Evolutionary conservation across 352 stramenopile species (phyloP).

Genomic region (Detonula confervacea): DNA sequence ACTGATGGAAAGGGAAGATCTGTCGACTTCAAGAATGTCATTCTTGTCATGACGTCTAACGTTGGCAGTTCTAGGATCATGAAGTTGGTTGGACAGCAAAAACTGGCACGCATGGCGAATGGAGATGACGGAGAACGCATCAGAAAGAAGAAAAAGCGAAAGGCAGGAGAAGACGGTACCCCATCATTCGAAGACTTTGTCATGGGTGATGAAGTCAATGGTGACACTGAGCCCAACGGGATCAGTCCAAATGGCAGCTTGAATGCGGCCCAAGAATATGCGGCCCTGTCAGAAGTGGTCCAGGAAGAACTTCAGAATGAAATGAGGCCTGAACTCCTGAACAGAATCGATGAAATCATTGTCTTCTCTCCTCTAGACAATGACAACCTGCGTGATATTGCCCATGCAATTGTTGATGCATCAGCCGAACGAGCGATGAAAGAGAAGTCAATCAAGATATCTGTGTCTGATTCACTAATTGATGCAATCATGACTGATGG

Average conservation of each 20-base stretch:
- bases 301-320: slow-evolving; percentile 90
- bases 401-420: slow-evolving; percentile 91
- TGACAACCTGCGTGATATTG: slow-evolving; percentile 92
- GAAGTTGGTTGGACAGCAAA: slow-evolving; percentile 55
- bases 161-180: slow-evolving; percentile 20
- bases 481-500: slow-evolving; percentile 72
- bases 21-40: slow-evolving; percentile 96
- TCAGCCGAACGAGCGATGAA: slow-evolving; percentile 64
- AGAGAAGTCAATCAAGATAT: slow-evolving; percentile 69
- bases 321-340: slow-evolving; percentile 96
- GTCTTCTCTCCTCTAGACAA: slow-evolving; percentile 93
- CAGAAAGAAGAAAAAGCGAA: slow-evolving; percentile 42
- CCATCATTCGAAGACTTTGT: slow-evolving; percentile 61
- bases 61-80: slow-evolving; percentile 91
- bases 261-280: slow-evolving; percentile 56
- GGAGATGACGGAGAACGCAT: neutral
- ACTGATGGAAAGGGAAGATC: slow-evolving; percentile 90
- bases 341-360: slow-evolving; percentile 97
- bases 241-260: neutral
- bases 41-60: slow-evolving; percentile 99
- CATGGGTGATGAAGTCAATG: slow-evolving; percentile 41
- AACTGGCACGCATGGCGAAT: slow-evolving; percentile 28
- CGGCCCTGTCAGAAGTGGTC: slow-evolving; percentile 87
- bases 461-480: slow-evolving; percentile 59
- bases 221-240: no score